Evolutionary conservation across 768 basidiomycete genomes (phyloP), one percentile per base, ranked within the genome.

Genomic region (Tulasnella sp.): DNA sequence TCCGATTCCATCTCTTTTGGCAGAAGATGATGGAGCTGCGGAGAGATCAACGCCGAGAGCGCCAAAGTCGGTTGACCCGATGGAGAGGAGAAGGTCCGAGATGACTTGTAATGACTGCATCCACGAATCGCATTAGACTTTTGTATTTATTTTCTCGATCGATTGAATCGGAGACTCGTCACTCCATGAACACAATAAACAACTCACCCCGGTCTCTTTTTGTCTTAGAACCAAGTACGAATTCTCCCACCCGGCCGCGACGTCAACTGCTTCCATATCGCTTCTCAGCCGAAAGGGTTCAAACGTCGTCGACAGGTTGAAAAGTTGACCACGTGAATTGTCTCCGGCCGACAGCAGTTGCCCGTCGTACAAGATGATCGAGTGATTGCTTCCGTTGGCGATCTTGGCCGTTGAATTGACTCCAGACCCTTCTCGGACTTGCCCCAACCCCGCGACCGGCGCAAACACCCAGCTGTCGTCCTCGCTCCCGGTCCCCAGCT

Each of bases 11-110:
- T 73, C 29, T 41, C 68, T 72, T 73, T 67, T 26, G 63, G 29
- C 22, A n/a, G 66, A 44, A 42, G 26, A 35, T 66, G 71, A 37
- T 74, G 75, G 11, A 37, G 64, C 72, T 72, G 71, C 89, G 62
- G 85, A n/a, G n/a, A n/a, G n/a, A n/a, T 29, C 26, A 12, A 59
- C 77, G 0, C 93, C 94, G 62, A 94, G 83, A 78, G 90, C 89
- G 2, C 92, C 94, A 76, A 89, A 94, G 77, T 94, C 94, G 79
- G 95, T 85, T 1, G 88, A 84, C 0, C 95, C 95, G 84, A 95
- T 88, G 1, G 94, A 87, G 29, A 96, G 76, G 35, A 95, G 66
- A 5, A 80, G 72, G 67, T 80, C 78, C 5, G 73, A 62, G 39
- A 73, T 67, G 26, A 67, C n/a, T n/a, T n/a, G n/a, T n/a, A n/a